A percentile compares a stretch with the other conserved stretches of the same genome.
These are phyloP conservation scores for Aegle marmelos DNA, from an alignment of 345 rosid genomes.

Conservation along the genomic window DNA sequence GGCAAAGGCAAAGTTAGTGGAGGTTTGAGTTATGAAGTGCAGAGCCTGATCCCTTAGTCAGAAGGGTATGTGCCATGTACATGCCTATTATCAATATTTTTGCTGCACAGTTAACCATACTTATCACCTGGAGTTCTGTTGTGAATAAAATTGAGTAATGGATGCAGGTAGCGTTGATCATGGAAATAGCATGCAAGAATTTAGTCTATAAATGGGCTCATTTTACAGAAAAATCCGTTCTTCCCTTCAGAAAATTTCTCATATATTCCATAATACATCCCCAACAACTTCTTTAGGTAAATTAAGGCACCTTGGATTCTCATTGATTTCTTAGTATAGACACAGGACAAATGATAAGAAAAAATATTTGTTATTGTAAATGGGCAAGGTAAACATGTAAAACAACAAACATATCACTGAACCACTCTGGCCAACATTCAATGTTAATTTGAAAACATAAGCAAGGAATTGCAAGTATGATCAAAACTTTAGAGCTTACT, in stretches of 20 bases:
- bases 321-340: background rate
- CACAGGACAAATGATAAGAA: background rate
- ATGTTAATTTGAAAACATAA: background rate
- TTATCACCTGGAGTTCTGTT: background rate
- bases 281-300: background rate
- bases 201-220: background rate
- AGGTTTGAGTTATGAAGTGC: background rate
- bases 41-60: background rate
- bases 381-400: background rate
- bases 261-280: background rate
- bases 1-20: background rate
- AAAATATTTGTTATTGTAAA: background rate
- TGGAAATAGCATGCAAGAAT: background rate
- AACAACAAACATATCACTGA: background rate
- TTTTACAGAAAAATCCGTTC: background rate
- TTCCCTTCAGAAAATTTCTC: background rate
- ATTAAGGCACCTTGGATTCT: background rate
- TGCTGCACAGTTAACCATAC: background rate
- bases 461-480: background rate
- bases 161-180: background rate
- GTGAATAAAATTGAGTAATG: background rate
- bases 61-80: background rate
- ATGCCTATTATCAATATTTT: background rate
- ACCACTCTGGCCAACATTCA: background rate
- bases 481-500: conserved; percentile 43